phyloP scores from a whole-genome alignment of 1,284 basidiomycete genomes.

The Irpex sp. region DNA sequence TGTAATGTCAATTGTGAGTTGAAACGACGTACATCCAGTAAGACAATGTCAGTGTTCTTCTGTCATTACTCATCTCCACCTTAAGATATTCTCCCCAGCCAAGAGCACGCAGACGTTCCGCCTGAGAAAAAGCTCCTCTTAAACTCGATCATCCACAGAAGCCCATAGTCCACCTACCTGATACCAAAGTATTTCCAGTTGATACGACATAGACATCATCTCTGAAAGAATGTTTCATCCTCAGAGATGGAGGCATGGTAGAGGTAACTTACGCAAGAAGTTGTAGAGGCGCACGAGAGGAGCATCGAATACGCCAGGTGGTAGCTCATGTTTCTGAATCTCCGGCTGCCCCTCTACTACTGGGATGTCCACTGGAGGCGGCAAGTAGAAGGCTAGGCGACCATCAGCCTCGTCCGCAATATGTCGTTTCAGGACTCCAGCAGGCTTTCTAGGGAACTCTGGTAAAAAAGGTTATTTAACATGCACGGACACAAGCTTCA shows the following conservation, averaged over 20 bases:
- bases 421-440: slow-evolving; percentile 57
- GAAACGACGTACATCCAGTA: slow-evolving; percentile 69
- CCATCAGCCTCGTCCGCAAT: slow-evolving; percentile 69
- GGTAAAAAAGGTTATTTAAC: neutral
- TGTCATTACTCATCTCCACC: slow-evolving; percentile 56
- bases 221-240: slow-evolving; percentile 37
- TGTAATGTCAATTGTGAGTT: neutral
- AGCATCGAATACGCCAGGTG: slow-evolving; percentile 58
- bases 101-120: slow-evolving; percentile 63
- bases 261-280: slow-evolving; percentile 61
- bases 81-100: slow-evolving; percentile 72
- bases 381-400: slow-evolving; percentile 57
- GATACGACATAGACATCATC: slow-evolving; percentile 81
- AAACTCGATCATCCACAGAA: neutral
- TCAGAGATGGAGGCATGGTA: neutral
- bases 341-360: slow-evolving; percentile 36
- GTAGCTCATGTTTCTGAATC: slow-evolving; percentile 44
- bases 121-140: slow-evolving; percentile 34
- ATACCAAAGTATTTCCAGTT: slow-evolving; percentile 76
- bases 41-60: slow-evolving; percentile 57
- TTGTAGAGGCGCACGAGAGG: slow-evolving; percentile 78
- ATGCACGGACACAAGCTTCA: neutral
- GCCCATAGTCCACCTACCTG: slow-evolving; percentile 41
- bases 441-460: slow-evolving; percentile 70
- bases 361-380: slow-evolving; percentile 35